These are phyloP conservation scores for Meira miltonrushii DNA, from an alignment of 1,284 basidiomycete species.

Conservation along the genomic window DNA sequence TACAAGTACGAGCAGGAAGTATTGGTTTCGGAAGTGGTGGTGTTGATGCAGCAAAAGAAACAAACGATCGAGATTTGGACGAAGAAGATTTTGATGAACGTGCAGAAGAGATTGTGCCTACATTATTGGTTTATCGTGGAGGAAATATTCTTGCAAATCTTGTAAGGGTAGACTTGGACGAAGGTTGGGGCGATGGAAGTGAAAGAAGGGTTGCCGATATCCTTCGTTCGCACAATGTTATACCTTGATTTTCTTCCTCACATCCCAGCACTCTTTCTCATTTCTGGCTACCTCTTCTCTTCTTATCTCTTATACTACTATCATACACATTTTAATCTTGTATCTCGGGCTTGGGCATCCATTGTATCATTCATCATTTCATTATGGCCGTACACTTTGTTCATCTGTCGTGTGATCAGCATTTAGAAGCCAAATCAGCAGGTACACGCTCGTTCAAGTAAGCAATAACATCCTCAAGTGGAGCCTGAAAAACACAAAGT, in stretches of 20 bases:
- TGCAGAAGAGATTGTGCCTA: slow-evolving; percentile 32
- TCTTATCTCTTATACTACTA: too few species aligned
- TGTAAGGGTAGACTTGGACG: slow-evolving; percentile 37
- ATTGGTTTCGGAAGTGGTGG: slow-evolving; percentile 30
- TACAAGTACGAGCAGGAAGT: slow-evolving; percentile 35
- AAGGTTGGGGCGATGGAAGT: slow-evolving; percentile 24
- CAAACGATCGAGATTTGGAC: slow-evolving; percentile 11
- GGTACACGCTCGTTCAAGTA: slow-evolving; percentile 28
- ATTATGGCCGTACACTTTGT: too few species aligned
- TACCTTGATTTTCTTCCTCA: too few species aligned
- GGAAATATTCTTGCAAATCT: slow-evolving; percentile 37
- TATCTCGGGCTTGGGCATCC: too few species aligned
- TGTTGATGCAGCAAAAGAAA: background rate
- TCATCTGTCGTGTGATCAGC: background rate
- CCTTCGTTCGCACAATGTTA: slow-evolving; percentile 4
- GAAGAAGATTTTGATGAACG: slow-evolving; percentile 27
- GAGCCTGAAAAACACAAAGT: slow-evolving; percentile 3
- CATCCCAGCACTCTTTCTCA: too few species aligned
- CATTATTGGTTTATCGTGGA: slow-evolving; percentile 35
- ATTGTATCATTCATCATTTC: too few species aligned
- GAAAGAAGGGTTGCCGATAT: slow-evolving; percentile 31
- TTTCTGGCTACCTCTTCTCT: too few species aligned
- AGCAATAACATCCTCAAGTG: slow-evolving; percentile 21
- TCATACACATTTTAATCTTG: too few species aligned
- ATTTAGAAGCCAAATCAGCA: slow-evolving; percentile 15